Evolutionary conservation across 768 basidiomycete genomes (phyloP).

Genomic region (Exidia glandulosa): DNA sequence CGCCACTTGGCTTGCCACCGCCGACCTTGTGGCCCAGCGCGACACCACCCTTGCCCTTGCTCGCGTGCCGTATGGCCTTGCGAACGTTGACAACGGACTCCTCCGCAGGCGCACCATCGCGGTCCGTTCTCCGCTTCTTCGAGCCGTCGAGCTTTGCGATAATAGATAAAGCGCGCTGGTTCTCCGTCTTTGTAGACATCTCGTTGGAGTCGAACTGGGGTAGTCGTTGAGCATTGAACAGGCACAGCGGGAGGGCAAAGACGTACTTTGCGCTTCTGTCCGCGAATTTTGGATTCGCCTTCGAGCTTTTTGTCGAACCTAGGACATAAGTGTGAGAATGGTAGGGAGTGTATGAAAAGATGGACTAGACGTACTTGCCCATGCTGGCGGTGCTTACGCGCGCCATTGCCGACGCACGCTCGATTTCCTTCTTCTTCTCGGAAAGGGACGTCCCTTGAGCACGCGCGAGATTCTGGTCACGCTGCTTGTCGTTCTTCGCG

Average conservation of each 20-base stretch:
- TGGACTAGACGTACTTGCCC: constrained; percentile 37
- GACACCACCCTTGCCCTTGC: constrained; percentile 54
- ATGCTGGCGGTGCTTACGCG: constrained; percentile 86
- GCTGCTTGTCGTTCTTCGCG: constrained; percentile 78
- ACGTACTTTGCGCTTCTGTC: constrained; percentile 84
- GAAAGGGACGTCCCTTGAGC: constrained; percentile 26
- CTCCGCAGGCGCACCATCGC: constrained; percentile 24
- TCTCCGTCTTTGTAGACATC: constrained; percentile 52
- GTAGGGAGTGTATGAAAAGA: background rate
- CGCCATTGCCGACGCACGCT: constrained; percentile 62
- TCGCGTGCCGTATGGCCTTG: constrained; percentile 75
- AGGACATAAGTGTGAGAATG: background rate
- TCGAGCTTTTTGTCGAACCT: constrained; percentile 84
- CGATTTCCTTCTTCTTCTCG: constrained; percentile 61
- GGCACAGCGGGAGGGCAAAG: background rate
- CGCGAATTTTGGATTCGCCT: constrained; percentile 81
- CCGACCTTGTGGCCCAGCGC: too few relatives aligned
- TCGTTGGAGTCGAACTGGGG: constrained; percentile 79
- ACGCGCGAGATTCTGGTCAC: constrained; percentile 56
- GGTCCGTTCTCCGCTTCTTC: constrained; percentile 49
- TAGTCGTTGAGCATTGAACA: background rate
- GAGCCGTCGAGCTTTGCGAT: constrained; percentile 63
- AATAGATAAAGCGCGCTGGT: constrained; percentile 60
- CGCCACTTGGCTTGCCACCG: too few relatives aligned
- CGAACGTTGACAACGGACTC: constrained; percentile 63